Percentiles rank a stretch among this genome's conserved stretches.
phyloP scores from a whole-genome alignment of 2,329 filamentous ascomycete species.

The Huntiella savannae region DNA sequence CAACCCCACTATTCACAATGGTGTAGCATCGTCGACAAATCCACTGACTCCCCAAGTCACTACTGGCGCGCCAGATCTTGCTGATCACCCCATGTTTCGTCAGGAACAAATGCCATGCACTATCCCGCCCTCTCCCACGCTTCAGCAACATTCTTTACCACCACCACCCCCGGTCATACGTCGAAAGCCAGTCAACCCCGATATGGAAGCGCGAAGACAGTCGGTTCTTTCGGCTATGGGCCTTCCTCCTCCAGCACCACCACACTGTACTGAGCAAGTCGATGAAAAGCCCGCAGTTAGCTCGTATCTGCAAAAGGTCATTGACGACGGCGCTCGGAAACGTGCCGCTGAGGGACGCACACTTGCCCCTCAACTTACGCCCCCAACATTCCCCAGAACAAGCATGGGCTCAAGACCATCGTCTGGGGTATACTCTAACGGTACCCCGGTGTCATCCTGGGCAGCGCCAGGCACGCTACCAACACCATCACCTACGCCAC shows the following conservation, averaged over 20 bases:
- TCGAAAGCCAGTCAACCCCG: conserved; percentile 7
- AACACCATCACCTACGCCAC: conserved; percentile 5
- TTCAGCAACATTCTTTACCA: background rate
- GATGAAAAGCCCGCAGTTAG: conserved; percentile 44
- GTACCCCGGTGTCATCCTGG: background rate
- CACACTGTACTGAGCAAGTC: conserved; percentile 23
- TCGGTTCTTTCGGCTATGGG: conserved; percentile 5
- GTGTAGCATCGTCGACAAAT: background rate
- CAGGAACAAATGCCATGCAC: background rate
- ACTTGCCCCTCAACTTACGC: background rate
- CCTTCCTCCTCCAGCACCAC: conserved; percentile 16
- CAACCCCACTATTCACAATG: background rate
- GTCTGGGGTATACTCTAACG: conserved; percentile 1
- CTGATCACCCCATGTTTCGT: conserved; percentile 1
- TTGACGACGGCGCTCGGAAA: conserved; percentile 20
- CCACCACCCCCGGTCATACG: conserved; percentile 1
- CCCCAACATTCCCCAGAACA: background rate
- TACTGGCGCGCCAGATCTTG: background rate
- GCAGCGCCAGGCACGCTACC: background rate
- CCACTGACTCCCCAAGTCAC: background rate
- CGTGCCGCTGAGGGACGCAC: conserved; percentile 22
- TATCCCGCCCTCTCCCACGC: conserved; percentile 13
- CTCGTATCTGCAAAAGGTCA: conserved; percentile 25
- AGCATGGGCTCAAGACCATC: background rate
- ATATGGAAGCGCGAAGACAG: conserved; percentile 2